Conservation (phyloP, 495 filamentous ascomycete genomes). For the Ramalina intermedia region DNA sequence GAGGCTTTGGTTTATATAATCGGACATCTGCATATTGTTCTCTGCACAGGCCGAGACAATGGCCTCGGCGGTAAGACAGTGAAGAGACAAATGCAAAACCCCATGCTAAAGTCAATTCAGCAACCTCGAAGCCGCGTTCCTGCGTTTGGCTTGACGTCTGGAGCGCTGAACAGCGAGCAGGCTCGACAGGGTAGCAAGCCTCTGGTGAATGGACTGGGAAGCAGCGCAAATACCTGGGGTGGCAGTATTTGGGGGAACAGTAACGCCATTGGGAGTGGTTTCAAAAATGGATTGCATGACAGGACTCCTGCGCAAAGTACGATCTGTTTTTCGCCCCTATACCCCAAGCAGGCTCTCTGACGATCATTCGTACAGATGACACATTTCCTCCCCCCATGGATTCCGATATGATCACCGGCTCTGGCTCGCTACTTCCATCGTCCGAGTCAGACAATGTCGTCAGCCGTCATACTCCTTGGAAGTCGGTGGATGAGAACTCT, state of each 20-base stretch:
- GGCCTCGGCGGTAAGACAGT: conserved; percentile 13
- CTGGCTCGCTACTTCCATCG: conserved; percentile 46
- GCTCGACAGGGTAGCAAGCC: conserved; percentile 23
- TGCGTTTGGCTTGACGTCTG: conserved; percentile 27
- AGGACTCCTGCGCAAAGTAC: conserved; percentile 11
- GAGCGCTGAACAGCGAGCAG: conserved; percentile 25
- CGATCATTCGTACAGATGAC: conserved; percentile 7
- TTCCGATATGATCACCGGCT: conserved; percentile 42
- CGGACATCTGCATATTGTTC: neutral
- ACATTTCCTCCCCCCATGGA: neutral
- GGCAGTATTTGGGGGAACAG: conserved; percentile 46
- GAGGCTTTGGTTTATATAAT: neutral
- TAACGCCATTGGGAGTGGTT: conserved; percentile 33
- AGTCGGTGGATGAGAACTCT: conserved; percentile 33
- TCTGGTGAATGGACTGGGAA: conserved; percentile 31
- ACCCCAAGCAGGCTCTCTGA: neutral
- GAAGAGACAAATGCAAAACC: neutral
- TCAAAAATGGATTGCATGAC: conserved; percentile 27
- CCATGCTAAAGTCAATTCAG: conserved; percentile 3
- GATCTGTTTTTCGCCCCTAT: neutral
- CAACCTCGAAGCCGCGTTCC: conserved; percentile 19
- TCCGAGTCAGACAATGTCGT: conserved; percentile 50
- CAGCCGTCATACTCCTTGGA: conserved; percentile 39
- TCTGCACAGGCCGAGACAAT: conserved; percentile 1
- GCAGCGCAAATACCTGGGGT: conserved; percentile 36